A percentile compares a stretch with the other conserved stretches of the same genome.
Conservation (phyloP, 768 basidiomycete species). For the Crucibulum laeve region DNA sequence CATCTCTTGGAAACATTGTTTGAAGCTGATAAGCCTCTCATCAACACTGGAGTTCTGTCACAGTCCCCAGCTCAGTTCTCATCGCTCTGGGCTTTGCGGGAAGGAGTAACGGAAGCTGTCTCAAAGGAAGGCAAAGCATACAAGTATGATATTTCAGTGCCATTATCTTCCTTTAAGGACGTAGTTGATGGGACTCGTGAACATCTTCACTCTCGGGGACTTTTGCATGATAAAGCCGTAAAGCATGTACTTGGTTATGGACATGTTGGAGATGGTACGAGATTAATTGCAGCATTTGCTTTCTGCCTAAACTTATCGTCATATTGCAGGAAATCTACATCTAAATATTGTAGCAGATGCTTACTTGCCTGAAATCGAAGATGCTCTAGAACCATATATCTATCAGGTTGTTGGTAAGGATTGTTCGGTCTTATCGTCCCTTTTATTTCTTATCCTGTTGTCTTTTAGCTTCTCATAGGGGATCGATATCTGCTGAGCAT, state of each 20-base stretch:
- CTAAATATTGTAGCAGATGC: slow-evolving; percentile 83
- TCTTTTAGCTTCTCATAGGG: slow-evolving; percentile 63
- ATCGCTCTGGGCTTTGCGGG: slow-evolving; percentile 87
- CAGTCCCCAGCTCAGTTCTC: slow-evolving; percentile 88
- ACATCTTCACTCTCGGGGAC: slow-evolving; percentile 62
- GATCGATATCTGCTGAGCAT: slow-evolving; percentile 96
- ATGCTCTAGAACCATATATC: slow-evolving; percentile 89
- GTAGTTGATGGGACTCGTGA: slow-evolving; percentile 81
- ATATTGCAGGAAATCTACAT: slow-evolving; percentile 80
- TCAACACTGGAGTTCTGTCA: slow-evolving; percentile 88
- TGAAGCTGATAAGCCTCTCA: slow-evolving; percentile 66
- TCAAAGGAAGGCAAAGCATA: slow-evolving; percentile 94
- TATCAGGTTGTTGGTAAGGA: slow-evolving; percentile 84
- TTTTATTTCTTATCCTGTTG: slow-evolving; percentile 1
- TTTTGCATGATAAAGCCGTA: slow-evolving; percentile 69
- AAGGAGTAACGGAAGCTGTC: slow-evolving; percentile 87
- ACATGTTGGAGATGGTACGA: slow-evolving; percentile 92
- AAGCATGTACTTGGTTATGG: slow-evolving; percentile 91
- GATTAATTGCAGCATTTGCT: slow-evolving; percentile 1
- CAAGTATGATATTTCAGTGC: slow-evolving; percentile 95
- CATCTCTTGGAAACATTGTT: slow-evolving; percentile 75
- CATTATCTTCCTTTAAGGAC: slow-evolving; percentile 79
- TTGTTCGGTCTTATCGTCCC: slow-evolving; percentile 2
- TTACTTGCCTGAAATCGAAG: slow-evolving; percentile 81
- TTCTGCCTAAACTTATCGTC: slow-evolving; percentile 1